A percentile compares a stretch with the other conserved stretches of the same genome.
Evolutionary conservation across 1,284 basidiomycete genomes (phyloP).

Genomic region (Moniliella sp.): DNA sequence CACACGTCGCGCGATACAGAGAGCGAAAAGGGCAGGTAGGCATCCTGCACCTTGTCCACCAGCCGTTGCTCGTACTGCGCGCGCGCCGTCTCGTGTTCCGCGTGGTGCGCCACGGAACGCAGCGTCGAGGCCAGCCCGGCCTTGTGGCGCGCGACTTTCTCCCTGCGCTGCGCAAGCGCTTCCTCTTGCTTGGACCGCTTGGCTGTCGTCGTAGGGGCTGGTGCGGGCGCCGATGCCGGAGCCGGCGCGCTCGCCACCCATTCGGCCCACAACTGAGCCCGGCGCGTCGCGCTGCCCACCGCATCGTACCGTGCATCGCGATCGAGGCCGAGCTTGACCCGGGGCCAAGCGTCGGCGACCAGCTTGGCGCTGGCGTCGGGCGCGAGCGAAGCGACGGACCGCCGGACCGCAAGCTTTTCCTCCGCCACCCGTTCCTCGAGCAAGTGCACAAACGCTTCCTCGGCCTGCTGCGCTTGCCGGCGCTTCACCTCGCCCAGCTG

Average conservation of each 20-base stretch:
- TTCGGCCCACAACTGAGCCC: slow-evolving; percentile 14
- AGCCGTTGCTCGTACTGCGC: too few species aligned
- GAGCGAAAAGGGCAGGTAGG: too few species aligned
- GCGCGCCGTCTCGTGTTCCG: too few species aligned
- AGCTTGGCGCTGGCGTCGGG: slow-evolving; percentile 8
- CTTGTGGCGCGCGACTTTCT: too few species aligned
- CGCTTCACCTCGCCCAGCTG: slow-evolving; percentile 62
- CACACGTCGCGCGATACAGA: too few species aligned
- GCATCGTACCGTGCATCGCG: slow-evolving; percentile 20
- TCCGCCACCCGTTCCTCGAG: slow-evolving; percentile 45
- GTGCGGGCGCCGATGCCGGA: too few species aligned
- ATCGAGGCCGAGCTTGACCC: slow-evolving; percentile 40
- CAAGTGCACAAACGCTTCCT: slow-evolving; percentile 57
- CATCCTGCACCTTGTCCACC: too few species aligned
- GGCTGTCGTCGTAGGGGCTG: too few species aligned
- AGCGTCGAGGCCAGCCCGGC: too few species aligned
- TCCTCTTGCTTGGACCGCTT: too few species aligned
- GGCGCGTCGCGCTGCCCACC: slow-evolving; percentile 18
- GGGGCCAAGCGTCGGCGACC: slow-evolving; percentile 40
- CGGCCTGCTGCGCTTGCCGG: slow-evolving; percentile 36
- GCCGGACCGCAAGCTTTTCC: background rate
- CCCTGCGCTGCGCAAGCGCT: too few species aligned
- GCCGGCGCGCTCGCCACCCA: slow-evolving; percentile 15
- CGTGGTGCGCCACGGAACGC: too few species aligned
- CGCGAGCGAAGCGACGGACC: background rate